Evolutionary conservation across 1,139 yeast genomes (phyloP), one percentile per base, ranked within the genome.

Genomic region (Sugiyamaella neomexicana): DNA sequence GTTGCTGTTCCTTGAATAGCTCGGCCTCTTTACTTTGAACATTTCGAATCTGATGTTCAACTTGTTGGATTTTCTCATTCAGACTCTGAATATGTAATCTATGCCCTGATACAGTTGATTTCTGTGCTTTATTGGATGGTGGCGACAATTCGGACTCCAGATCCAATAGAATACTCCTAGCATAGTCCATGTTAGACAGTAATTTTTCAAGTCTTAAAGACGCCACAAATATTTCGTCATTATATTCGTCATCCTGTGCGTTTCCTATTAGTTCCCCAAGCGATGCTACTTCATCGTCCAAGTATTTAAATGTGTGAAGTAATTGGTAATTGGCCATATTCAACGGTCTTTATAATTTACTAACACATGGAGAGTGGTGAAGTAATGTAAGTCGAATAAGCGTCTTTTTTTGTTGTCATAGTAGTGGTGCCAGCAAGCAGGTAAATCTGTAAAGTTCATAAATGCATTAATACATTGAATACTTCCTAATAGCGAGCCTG

Each of bases 121-220:
- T 37, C 20, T 52, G 20, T 15, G 39, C 29, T 27, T 29, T 31
- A 16, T 23, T 36, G 17, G 13, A 15, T 4, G 37, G 39, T 12
- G n/a, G n/a, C 7, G n/a, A 4, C 12, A 23, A 13, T 15, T 36
- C 56, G 12, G 53, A 37, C 41, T 64, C 66, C 13, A 62, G 54
- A 37, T 62, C 63, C 36, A 63, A 51, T 25, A 64, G 46, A 3
- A 56, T 50, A 46, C 63, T 56, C 40, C 67, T 54, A 6, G 62
- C 65, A 29, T 57, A 55, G 54, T 64, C 65, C 56, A 63, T 58
- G 49, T 63, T 64, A 38, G 55, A 56, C 10, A 52, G 39, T 15
- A 64, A 53, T 49, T 62, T 63, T 43, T 62, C 58, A 13, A 63
- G 55, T 43, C 59, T 58, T 34, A 64, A 54, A 20, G 62, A 58